Evolutionary conservation across 805 yeast species (phyloP).

Genomic region (Cyberlindnera maclurae): DNA sequence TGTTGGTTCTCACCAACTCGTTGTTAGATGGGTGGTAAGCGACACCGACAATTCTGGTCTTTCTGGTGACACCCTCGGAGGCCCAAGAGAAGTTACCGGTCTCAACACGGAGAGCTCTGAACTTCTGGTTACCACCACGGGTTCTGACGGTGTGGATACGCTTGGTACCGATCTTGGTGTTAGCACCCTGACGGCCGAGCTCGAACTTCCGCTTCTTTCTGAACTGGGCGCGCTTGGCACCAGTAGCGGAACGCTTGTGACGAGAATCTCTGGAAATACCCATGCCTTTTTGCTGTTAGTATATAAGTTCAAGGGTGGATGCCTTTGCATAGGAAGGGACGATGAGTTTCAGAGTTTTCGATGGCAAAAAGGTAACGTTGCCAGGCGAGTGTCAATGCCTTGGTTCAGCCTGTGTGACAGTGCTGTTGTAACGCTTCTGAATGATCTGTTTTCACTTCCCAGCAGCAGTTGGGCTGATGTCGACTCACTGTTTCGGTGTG

Average conservation of each 20-base stretch:
- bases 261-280: conserved; percentile 99
- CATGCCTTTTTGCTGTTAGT: conserved; percentile 41
- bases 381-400: too few species aligned
- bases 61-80: conserved; percentile 96
- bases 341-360: too few species aligned
- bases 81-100: conserved; percentile 99
- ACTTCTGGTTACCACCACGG: conserved; percentile 99
- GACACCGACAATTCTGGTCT: conserved; percentile 98
- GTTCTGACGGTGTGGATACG: conserved; percentile 99
- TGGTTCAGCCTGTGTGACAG: too few species aligned
- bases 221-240: conserved; percentile 99
- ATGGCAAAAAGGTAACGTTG: too few species aligned
- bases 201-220: conserved; percentile 99
- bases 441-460: too few species aligned
- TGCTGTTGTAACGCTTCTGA: too few species aligned
- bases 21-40: conserved; percentile 99
- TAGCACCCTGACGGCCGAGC: conserved; percentile 99
- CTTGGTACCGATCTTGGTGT: conserved; percentile 98
- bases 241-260: conserved; percentile 99
- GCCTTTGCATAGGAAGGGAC: too few species aligned
- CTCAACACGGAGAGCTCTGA: conserved; percentile 99
- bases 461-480: neutral
- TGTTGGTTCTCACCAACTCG: conserved; percentile 99
- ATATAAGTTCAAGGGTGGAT: neutral
- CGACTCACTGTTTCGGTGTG: conserved; percentile 3